These are phyloP conservation scores for Epichloe sibirici DNA, from an alignment of 2,329 filamentous ascomycete genomes.

Conservation along the genomic window DNA sequence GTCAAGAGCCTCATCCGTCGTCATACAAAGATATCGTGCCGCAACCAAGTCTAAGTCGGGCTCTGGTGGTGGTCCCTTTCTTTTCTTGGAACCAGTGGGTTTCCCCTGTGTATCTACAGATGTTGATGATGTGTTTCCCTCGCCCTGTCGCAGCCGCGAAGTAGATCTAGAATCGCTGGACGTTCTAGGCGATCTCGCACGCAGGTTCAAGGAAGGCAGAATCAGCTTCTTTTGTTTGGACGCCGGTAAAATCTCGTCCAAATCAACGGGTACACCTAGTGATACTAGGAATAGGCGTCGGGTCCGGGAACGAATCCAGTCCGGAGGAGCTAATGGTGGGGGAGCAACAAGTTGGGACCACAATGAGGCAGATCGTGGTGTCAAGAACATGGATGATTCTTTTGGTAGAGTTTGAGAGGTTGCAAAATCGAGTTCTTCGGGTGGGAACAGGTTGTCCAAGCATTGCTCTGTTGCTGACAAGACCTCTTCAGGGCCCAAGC, in stretches of 20 bases:
- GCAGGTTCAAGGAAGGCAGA: slow-evolving; percentile 74
- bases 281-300: slow-evolving; percentile 91
- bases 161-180: slow-evolving; percentile 42
- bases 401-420: slow-evolving; percentile 37
- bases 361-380: slow-evolving; percentile 74
- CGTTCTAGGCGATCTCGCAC: slow-evolving; percentile 39
- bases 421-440: slow-evolving; percentile 39
- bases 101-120: slow-evolving; percentile 48
- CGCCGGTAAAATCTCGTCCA: slow-evolving; percentile 93
- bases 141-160: slow-evolving; percentile 33
- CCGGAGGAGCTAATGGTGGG: slow-evolving; percentile 88
- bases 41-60: slow-evolving; percentile 70
- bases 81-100: slow-evolving; percentile 30
- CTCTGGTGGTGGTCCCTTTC: slow-evolving; percentile 50
- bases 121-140: slow-evolving; percentile 42
- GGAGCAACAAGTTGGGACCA: slow-evolving; percentile 92
- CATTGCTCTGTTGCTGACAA: slow-evolving; percentile 50
- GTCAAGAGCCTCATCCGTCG: slow-evolving; percentile 69
- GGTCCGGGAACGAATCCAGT: slow-evolving; percentile 95
- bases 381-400: slow-evolving; percentile 61
- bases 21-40: slow-evolving; percentile 66
- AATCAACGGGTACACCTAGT: slow-evolving; percentile 85
- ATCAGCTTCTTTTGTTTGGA: slow-evolving; percentile 98
- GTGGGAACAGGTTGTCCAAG: slow-evolving; percentile 53
- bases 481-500: slow-evolving; percentile 48